Percentiles rank a stretch among this genome's conserved stretches.
phyloP scores from a whole-genome alignment of 2,329 filamentous ascomycete genomes.

The Penicillium sp. region DNA sequence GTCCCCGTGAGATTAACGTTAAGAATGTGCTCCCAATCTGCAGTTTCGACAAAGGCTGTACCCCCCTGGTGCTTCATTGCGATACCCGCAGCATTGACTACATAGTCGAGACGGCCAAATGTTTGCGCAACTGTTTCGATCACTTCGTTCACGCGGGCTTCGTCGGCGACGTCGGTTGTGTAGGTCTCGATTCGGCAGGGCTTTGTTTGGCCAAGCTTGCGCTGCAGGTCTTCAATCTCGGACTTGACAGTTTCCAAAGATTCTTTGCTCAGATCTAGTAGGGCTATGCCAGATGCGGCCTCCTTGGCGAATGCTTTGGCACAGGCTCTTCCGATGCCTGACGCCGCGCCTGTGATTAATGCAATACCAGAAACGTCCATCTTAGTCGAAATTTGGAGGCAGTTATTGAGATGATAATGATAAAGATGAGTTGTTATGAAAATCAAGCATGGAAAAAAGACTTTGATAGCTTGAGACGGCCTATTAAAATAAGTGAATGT shows the following conservation, averaged over 20 bases:
- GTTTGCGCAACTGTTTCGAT: constrained; percentile 14
- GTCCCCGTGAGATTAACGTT: constrained; percentile 51
- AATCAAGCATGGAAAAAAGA: background rate
- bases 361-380: constrained; percentile 27
- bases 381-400: background rate
- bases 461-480: background rate
- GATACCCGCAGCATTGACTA: constrained; percentile 27
- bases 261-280: constrained; percentile 20
- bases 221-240: constrained; percentile 19
- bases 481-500: constrained; percentile 7
- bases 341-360: constrained; percentile 24
- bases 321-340: constrained; percentile 24
- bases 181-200: constrained; percentile 18
- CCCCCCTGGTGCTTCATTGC: constrained; percentile 32
- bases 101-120: constrained; percentile 25
- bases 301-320: constrained; percentile 21
- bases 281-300: constrained; percentile 22
- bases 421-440: background rate
- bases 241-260: constrained; percentile 17
- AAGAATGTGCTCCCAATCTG: constrained; percentile 48
- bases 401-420: background rate
- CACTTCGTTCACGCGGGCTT: constrained; percentile 19
- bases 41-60: constrained; percentile 27
- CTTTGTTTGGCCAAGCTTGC: constrained; percentile 4
- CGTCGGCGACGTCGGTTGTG: constrained; percentile 20